Base-by-base conservation (phyloP, 2,329 filamentous ascomycete species). In the Lecanicillium sp. region DNA sequence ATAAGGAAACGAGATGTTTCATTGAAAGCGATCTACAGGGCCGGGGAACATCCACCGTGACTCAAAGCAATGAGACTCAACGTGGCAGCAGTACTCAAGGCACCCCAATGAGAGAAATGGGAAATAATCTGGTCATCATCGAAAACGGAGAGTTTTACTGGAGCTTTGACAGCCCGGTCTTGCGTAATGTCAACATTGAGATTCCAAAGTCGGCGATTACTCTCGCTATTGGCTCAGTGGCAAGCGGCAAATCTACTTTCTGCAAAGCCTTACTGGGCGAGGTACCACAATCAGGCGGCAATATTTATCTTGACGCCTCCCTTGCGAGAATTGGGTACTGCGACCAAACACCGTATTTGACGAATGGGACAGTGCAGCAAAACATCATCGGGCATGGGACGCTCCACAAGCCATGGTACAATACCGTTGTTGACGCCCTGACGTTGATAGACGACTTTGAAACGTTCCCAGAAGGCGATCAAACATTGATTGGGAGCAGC, bases 231-330 rank as follows among this genome's bases (percentile, higher is more conserved):
- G 64, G 64, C 0, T 62, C 62, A 1, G 50, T 65, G 4, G 64
- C 54, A 1, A 59, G 57, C 0, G 65, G 65, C 1, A 68, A 68
- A 40, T 63, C 62, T 0, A 59, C 64, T 0, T 46, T 67, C 0
- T 63, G 59, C 51, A 60, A 58, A 27, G 56, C 52, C 0, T 48
- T 68, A 0, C 41, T 49, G 4, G 47, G 47, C 5, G 47, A 49
- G 17, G 40, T 42, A 2, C 44, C 45, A 1, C 36, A 39, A 14
- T 33, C 22, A 5, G 40, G 37, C 1, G 47, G 47, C 0, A 15
- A 22, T 3, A 33, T 46, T 10, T 45, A 40, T 2, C 38, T 54
- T 2, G 44, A 48, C 1, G 31, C 19, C 5, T 27, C 18, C 2
- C 12, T 32, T 3, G 42, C 64, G n/a, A 41, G 30, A 3, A 49